Percentiles rank a stretch among this genome's conserved stretches.
phyloP scores from a whole-genome alignment of 305 asterid genomes.

The Fraxinus xanthoxyloides region DNA sequence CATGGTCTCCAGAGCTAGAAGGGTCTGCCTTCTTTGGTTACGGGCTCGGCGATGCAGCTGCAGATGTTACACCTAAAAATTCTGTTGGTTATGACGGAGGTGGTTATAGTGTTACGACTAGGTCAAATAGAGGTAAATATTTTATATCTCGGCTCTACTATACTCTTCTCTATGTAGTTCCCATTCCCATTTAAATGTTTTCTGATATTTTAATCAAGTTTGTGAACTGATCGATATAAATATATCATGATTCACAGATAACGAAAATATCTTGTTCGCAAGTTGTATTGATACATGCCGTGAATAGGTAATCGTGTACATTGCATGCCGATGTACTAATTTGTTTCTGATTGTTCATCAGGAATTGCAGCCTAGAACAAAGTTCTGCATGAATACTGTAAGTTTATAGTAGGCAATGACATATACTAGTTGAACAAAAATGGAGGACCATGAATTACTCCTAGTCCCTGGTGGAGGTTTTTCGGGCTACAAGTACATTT shows the following conservation, averaged over 20 bases:
- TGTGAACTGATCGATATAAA: neutral
- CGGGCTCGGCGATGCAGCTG: conserved; percentile 28
- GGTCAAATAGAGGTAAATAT: conserved; percentile 51
- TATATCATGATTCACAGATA: neutral
- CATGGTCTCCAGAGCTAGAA: conserved; percentile 43
- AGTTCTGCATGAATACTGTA: conserved; percentile 24
- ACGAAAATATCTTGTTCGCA: neutral
- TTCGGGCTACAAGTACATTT: conserved; percentile 29
- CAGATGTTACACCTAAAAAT: conserved; percentile 29
- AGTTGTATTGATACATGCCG: neutral
- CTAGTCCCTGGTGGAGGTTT: conserved; percentile 21
- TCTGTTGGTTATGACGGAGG: conserved; percentile 45
- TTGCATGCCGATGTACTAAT: neutral
- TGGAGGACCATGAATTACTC: conserved; percentile 22
- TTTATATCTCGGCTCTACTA: neutral
- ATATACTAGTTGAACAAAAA: conserved; percentile 30
- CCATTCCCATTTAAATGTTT: neutral
- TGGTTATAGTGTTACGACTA: conserved; percentile 42
- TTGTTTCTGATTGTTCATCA: conserved; percentile 25
- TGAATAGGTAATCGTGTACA: neutral
- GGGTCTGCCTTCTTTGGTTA: conserved; percentile 36
- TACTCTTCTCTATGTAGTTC: neutral
- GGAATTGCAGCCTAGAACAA: conserved; percentile 63
- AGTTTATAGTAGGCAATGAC: conserved; percentile 24
- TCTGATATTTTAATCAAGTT: neutral